Percentiles rank a stretch among this genome's conserved stretches.
These are phyloP conservation scores for Ogataea wickerhamii DNA, from an alignment of 805 yeast genomes.

Conservation along the genomic window DNA sequence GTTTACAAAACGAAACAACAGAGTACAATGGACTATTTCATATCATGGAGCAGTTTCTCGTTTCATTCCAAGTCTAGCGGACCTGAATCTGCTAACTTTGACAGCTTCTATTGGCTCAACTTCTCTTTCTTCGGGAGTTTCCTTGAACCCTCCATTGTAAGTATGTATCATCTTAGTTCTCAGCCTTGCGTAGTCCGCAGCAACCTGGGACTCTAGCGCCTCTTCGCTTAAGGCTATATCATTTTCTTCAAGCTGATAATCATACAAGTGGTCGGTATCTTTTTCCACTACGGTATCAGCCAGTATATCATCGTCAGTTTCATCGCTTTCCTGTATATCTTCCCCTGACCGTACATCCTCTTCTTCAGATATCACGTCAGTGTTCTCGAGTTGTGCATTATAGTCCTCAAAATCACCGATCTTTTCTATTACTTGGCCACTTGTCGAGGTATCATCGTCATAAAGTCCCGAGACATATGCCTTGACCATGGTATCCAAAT, in stretches of 20 bases:
- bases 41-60: too few species aligned
- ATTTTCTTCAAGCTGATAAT: conserved; percentile 22
- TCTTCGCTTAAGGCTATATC: conserved; percentile 30
- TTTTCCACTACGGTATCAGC: conserved; percentile 31
- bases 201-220: conserved; percentile 46
- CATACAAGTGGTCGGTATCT: conserved; percentile 36
- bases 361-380: conserved; percentile 19
- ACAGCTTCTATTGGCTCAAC: conserved; percentile 66
- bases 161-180: conserved; percentile 47
- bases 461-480: conserved; percentile 59
- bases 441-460: conserved; percentile 55
- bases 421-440: conserved; percentile 53
- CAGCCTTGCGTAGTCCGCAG: conserved; percentile 52
- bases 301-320: conserved; percentile 38
- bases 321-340: conserved; percentile 27
- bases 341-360: conserved; percentile 12
- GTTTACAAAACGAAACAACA: background rate
- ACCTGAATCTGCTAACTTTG: conserved; percentile 64
- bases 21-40: too few species aligned
- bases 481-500: conserved; percentile 55
- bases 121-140: conserved; percentile 49
- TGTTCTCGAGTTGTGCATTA: conserved; percentile 44
- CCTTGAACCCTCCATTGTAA: conserved; percentile 44
- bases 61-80: conserved; percentile 40
- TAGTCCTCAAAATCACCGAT: conserved; percentile 52